Evolutionary conservation across 2,329 filamentous ascomycete genomes (phyloP).

Genomic region (Diaporthe vaccinii): DNA sequence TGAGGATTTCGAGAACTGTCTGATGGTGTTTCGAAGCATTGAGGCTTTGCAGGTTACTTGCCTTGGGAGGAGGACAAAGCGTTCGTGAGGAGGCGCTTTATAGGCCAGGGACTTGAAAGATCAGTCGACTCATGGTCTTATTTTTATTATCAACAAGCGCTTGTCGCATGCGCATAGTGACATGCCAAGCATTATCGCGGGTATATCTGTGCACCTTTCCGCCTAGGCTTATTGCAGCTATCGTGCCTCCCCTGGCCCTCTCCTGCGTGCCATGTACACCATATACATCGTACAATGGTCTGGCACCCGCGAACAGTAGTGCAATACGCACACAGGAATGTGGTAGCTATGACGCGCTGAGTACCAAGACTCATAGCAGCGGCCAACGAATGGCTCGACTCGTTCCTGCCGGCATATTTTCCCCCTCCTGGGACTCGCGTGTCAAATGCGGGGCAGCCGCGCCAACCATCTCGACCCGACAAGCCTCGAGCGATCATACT

Average conservation of each 20-base stretch:
- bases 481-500: conserved; percentile 18
- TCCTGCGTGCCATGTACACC: background rate
- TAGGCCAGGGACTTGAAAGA: background rate
- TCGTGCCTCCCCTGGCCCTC: background rate
- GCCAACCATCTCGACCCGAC: conserved; percentile 19
- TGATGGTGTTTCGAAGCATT: conserved; percentile 38
- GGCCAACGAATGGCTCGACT: background rate
- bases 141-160: conserved; percentile 19
- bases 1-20: conserved; percentile 35
- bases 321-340: background rate
- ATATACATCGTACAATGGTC: background rate
- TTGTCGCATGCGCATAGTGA: background rate
- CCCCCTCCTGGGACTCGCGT: background rate
- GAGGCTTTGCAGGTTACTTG: background rate
- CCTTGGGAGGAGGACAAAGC: background rate
- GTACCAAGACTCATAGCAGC: conserved; percentile 3
- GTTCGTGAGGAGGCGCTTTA: conserved; percentile 9
- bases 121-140: conserved; percentile 23
- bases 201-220: conserved; percentile 10
- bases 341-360: conserved; percentile 32
- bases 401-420: background rate
- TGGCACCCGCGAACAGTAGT: background rate
- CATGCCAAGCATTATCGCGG: conserved; percentile 25
- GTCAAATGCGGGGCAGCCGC: conserved; percentile 30
- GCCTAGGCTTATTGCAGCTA: background rate